Percentiles rank a stretch among this genome's conserved stretches.
Conservation (phyloP, 441 rosid genomes). For the Gossypium schwendimanii region DNA sequence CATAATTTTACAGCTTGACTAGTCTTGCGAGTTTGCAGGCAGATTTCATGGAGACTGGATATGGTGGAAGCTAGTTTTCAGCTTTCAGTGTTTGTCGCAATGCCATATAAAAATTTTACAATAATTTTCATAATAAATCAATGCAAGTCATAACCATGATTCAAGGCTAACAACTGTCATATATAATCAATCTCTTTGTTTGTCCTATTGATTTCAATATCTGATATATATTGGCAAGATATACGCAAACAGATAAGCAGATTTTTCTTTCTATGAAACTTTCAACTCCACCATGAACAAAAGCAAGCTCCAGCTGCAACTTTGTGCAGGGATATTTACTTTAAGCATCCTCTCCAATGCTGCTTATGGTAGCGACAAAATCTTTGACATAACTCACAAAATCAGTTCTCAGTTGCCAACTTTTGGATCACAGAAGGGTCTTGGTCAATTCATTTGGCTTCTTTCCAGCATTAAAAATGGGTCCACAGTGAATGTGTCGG, state of each 20-base stretch:
- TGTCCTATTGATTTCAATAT: neutral
- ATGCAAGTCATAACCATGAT: neutral
- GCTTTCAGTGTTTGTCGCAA: neutral
- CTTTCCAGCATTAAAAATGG: constrained; percentile 50
- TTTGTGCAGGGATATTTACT: neutral
- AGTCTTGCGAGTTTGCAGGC: neutral
- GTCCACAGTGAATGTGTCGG: constrained; percentile 32
- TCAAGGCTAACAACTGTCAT: neutral
- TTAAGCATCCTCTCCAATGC: neutral
- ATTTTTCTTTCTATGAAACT: neutral
- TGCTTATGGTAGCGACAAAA: constrained; percentile 28
- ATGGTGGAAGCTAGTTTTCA: neutral
- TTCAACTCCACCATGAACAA: neutral
- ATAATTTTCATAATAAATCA: neutral
- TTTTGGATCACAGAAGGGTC: constrained; percentile 28
- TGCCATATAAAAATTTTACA: neutral
- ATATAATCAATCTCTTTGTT: neutral
- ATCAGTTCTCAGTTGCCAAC: constrained; percentile 28
- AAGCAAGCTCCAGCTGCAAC: neutral
- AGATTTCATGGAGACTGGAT: neutral
- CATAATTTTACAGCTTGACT: neutral
- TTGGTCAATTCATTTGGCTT: constrained; percentile 45
- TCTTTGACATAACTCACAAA: constrained; percentile 44
- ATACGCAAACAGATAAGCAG: too few species aligned
- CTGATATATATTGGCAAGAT: neutral